Evolutionary conservation across 495 filamentous ascomycete genomes (phyloP), one percentile per base, ranked within the genome.

Genomic region (Lepidopterella palustris): DNA sequence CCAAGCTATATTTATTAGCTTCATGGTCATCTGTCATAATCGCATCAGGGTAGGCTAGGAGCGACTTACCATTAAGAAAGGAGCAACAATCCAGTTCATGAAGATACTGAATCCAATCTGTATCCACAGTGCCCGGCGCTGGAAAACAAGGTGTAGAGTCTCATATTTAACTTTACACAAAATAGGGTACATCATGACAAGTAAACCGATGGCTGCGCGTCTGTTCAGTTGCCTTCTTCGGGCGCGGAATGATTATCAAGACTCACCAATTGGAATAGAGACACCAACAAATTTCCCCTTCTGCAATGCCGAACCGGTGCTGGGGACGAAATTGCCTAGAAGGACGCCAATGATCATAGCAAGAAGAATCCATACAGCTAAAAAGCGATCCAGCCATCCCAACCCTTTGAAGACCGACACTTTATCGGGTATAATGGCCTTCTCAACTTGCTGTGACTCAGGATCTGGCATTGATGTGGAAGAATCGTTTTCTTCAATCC

Each of bases 161-260:
- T 93, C 90, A 68, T 83, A 92, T 29, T 82, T 80, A 18, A 95
- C 84, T 70, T 93, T 95, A 79, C 90, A 92, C 13, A 95, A 75
- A 58, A 92, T 93, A 0, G 89, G 89, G 63, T 92, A 93, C 89
- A 95, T 93, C 89, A 93, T 93, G 32, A 91, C 81, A 9, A 92
- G 77, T n/a, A 93, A 75, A 5, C 89, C 89, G 53, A 92, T 71
- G 0, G 89, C 88, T 87, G n/a, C 31, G 31, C 31, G 5, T 35
- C 31, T 13, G 13, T 35, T 35, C 13, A 35, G 31, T 13, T 6
- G 31, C 31, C 31, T 5, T 45, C 13, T n/a, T 45, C 15, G 20
- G 15, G 13, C 21, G 27, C 47, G 58, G 57, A 29, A 59, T 20
- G 1, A 68, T 5, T n/a, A 47, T 47, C 20, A 23, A 47, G 20